Evolutionary conservation across 2,329 filamentous ascomycete genomes (phyloP), one percentile per base, ranked within the genome.

Genomic region (Claviceps monticola): DNA sequence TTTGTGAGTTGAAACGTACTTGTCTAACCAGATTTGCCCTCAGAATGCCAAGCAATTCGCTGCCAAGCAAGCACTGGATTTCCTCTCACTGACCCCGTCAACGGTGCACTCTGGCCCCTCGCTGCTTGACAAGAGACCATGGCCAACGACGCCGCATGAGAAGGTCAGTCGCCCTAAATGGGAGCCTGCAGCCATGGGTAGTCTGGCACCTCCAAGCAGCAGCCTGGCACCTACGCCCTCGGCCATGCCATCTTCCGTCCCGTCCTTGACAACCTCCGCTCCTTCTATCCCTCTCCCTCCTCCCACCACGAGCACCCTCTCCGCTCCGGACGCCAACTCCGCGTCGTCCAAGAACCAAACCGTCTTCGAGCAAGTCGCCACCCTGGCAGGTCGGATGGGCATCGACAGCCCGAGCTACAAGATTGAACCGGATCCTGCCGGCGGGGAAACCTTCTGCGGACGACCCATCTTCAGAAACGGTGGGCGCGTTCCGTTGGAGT

Each of bases 11-110:
- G 29, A 34, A 34, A 34, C 2, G 5, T n/a, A 3, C 7, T 39
- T 17, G 14, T 45, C 43, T 45, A 45, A 45, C 43, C 26, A 9
- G 26, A 16, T n/a, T 14, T n/a, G 26, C 11, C n/a, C 16, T 1
- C 48, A 70, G 64, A 61, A 72, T 38, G 75, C 78, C 23, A 79
- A 75, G 60, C 67, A 72, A 54, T 77, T 73, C 55, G 76, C 77
- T 0, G 75, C 76, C 21, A 71, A 69, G 56, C 68, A 67, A 13
- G 74, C 74, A 23, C 56, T 72, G 21, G 61, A 67, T 7, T 75
- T 68, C 64, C 64, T 77, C 37, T n/a, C 46, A 23, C 38, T n/a
- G 23, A 17, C 37, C 9, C 26, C 6, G 17, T 17, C 7, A 44
- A 0, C 29, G 16, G 4, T 19, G 6, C 26, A 44, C 4, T 14